phyloP scores from a whole-genome alignment of 495 filamentous ascomycete species.

The Mytilinidion resinicola region DNA sequence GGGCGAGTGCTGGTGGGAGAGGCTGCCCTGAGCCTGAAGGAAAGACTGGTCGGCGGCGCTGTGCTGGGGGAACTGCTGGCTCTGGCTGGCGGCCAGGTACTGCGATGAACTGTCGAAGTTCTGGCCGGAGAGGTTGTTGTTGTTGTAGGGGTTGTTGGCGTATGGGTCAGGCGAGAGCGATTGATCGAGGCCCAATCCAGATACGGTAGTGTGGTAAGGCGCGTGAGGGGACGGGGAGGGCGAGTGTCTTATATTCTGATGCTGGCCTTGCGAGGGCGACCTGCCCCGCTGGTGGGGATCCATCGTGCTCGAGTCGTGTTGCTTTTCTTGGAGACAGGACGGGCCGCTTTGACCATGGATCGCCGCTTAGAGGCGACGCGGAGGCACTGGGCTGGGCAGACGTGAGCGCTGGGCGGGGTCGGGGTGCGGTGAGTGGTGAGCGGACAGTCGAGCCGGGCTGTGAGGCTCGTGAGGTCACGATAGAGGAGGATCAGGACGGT shows the following conservation, averaged over 20 bases:
- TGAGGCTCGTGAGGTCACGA: slow-evolving; percentile 5
- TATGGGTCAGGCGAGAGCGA: slow-evolving; percentile 26
- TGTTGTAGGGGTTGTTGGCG: slow-evolving; percentile 21
- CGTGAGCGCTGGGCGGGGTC: slow-evolving; percentile 2
- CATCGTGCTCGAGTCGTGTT: slow-evolving; percentile 32
- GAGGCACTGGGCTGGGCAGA: slow-evolving; percentile 2
- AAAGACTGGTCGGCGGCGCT: slow-evolving; percentile 25
- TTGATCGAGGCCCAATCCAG: slow-evolving; percentile 26
- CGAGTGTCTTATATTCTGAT: slow-evolving; percentile 34
- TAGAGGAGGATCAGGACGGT: neutral
- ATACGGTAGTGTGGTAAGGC: slow-evolving; percentile 16
- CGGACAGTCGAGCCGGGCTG: slow-evolving; percentile 7
- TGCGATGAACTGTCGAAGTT: slow-evolving; percentile 19
- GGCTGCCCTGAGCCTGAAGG: slow-evolving; percentile 13
- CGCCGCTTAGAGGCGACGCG: neutral
- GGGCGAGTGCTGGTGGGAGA: slow-evolving; percentile 11
- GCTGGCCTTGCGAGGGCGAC: slow-evolving; percentile 33
- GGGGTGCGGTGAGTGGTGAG: slow-evolving; percentile 7
- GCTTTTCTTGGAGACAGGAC: slow-evolving; percentile 18
- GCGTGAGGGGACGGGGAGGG: slow-evolving; percentile 34
- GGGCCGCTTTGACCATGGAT: slow-evolving; percentile 16
- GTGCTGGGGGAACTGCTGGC: slow-evolving; percentile 19
- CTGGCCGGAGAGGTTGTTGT: slow-evolving; percentile 8
- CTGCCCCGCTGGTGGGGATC: slow-evolving; percentile 29
- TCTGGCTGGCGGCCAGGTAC: slow-evolving; percentile 25